Base-by-base conservation (phyloP, 139 green algal species). In the Haematococcus lacustris region DNA sequence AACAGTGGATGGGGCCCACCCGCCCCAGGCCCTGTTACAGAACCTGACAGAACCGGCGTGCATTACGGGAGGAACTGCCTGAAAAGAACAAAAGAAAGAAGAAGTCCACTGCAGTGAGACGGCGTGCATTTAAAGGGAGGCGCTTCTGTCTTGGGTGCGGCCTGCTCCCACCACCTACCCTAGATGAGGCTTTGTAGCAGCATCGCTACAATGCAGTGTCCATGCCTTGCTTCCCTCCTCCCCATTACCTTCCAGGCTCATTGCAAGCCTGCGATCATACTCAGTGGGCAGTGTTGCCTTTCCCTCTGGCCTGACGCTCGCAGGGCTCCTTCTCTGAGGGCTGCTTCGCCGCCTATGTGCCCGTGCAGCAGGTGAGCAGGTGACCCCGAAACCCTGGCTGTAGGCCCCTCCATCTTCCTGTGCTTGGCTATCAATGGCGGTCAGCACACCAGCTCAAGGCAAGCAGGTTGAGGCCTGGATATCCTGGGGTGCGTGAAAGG, bases 331-430 rank as follows among this genome's bases (percentile, higher is more conserved):
- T 96, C 38, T 70, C 70, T 1, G 71, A 80, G 0, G 80, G 88
- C 53, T 81, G 80, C 3, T 96, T 95, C 82, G 80, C 77, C 23
- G 82, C 82, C 1, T 95, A 91, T 71, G 76, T 82, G 43, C 83
- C 88, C 0, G 80, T 71, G 50, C 61, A 78, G 43, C 68, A 78
- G 65, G 57, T 57, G n/a, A 28, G 66, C 38, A 13, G 9, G 39
- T 4, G 26, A 7, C 53, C 9, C 4, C 4, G 7, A 30, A 25
- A 35, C 17, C 28, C 21, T 37, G 60, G 9, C 32, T 28, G 57
- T 64, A 25, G 25, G 4, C 13, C 25, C 28, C 32, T 4, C 57
- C 13, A 30, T 64, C 13, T 23, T 30, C 13, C 13, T 64, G 23
- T 28, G 3, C 4, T 39, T 17, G 5, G 5, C 30, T 2, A 41